phyloP scores from a whole-genome alignment of 108 stramenopile genomes.

The Parietichytrium sp. region DNA sequence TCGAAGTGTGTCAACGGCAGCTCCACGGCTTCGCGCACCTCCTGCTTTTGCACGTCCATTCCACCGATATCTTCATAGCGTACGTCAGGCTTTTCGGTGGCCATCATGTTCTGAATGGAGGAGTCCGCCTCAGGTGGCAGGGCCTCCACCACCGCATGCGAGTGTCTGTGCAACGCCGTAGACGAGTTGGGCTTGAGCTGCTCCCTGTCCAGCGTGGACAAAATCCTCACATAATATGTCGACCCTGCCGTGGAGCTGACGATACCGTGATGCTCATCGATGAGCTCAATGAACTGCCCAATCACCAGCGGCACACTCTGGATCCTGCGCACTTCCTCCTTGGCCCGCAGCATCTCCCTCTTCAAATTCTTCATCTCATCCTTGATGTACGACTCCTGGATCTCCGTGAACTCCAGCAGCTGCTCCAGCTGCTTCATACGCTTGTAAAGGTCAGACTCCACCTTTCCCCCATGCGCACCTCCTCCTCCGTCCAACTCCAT shows the following conservation, averaged over 20 bases:
- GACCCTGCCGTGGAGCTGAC: slow-evolving; percentile 89
- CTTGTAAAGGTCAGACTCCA: slow-evolving; percentile 78
- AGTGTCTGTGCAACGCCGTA: slow-evolving; percentile 94
- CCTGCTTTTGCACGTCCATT: slow-evolving; percentile 97
- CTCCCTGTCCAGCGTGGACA: slow-evolving; percentile 93
- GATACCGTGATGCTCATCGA: slow-evolving; percentile 97
- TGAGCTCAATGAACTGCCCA: slow-evolving; percentile 99
- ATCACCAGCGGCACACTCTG: slow-evolving; percentile 96
- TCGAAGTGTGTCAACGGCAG: slow-evolving; percentile 94
- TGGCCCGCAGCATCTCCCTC: slow-evolving; percentile 92
- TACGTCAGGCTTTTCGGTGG: slow-evolving; percentile 97
- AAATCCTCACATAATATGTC: slow-evolving; percentile 94
- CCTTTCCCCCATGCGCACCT: too few relatives aligned
- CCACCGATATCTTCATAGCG: slow-evolving; percentile 98
- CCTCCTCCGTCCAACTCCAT: too few relatives aligned
- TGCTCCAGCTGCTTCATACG: slow-evolving; percentile 80
- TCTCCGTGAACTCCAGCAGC: slow-evolving; percentile 66
- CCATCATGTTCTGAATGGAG: slow-evolving; percentile 86
- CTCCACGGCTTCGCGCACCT: slow-evolving; percentile 98
- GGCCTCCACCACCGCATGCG: slow-evolving; percentile 95
- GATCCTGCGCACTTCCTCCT: slow-evolving; percentile 95
- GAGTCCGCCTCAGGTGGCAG: slow-evolving; percentile 96
- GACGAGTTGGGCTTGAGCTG: slow-evolving; percentile 93
- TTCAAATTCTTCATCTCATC: slow-evolving; percentile 99
- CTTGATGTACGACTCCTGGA: slow-evolving; percentile 94